Evolutionary conservation across 345 rosid species (phyloP), one percentile per base, ranked within the genome.

Genomic region (Lenwebbia sp.): DNA sequence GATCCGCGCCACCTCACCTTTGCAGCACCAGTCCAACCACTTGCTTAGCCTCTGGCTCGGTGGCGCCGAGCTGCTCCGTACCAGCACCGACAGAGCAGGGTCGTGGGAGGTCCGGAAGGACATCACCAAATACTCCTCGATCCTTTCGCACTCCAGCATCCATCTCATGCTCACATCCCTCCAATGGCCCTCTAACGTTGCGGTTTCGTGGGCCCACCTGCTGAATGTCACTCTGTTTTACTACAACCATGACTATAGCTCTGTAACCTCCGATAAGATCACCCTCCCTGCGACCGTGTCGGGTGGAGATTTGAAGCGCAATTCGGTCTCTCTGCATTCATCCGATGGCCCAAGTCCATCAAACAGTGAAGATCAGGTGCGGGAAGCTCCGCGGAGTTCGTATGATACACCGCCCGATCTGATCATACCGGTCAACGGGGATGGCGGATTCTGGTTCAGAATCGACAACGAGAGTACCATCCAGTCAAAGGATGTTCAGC

Each of bases 1-100:
- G 23, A 40, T 74, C 58, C 81, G 50, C 44, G 87, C 17, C 37
- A 57, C 85, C 65, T 54, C 51, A 13, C 83, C 83, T 10, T 11
- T 7, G 53, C 83, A 25, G 54, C 54, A 13, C 54, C 83, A 13
- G 52, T 82, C 83, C 84, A 82, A 85, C 75, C 57, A 50, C 81
- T 85, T 87, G 7, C 76, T 62, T 26, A 83, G 88, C 52, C 40
- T 89, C 33, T 89, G 90, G 90, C 84, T 89, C 11, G 87, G 86
- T 13, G 88, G 90, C 25, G 75, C 62, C 8, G 88, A 89, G 90
- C 65, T 89, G 60, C 88, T 89, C 60, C 85, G 87, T 23, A 89
- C 83, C 84, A 82, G 82, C 87, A 83, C 86, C 5, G 82, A 88
- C 54, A 47, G 28, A 78, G 83, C 88, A 49, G 85, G 83, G 85